Conservation (phyloP, 176 grass and related monocot species). For the Luzula sylvatica region DNA sequence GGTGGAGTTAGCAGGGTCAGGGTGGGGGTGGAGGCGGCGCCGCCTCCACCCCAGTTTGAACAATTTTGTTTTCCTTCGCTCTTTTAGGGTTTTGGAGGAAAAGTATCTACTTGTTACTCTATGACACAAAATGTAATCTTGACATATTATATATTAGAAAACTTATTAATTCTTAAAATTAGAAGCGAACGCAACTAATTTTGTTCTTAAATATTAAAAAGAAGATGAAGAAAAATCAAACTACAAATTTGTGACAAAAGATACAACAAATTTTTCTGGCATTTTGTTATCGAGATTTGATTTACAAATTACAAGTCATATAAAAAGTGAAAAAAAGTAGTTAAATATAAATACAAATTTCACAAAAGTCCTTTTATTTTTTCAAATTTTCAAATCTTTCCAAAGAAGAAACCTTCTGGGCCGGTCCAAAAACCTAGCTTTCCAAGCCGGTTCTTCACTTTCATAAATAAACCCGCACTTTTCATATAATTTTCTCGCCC, state of each 20-base stretch:
- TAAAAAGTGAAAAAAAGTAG: background rate
- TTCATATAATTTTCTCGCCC: slow-evolving; percentile 55
- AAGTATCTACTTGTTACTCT: background rate
- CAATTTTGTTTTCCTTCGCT: too few relatives aligned
- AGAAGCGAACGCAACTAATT: too few relatives aligned
- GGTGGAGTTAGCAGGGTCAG: too few relatives aligned
- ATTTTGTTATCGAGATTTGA: background rate
- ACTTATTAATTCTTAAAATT: too few relatives aligned
- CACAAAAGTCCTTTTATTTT: slow-evolving; percentile 15
- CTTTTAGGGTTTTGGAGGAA: too few relatives aligned
- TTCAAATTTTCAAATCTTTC: slow-evolving; percentile 45
- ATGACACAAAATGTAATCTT: too few relatives aligned
- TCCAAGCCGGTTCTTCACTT: slow-evolving; percentile 80
- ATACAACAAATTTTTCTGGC: background rate
- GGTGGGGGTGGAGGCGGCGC: too few relatives aligned
- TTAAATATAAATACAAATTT: slow-evolving; percentile 24
- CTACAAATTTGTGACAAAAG: too few relatives aligned
- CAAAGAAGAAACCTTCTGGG: slow-evolving; percentile 78
- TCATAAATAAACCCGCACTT: slow-evolving; percentile 93
- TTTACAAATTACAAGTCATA: too few relatives aligned
- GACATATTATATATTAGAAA: background rate
- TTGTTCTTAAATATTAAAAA: too few relatives aligned
- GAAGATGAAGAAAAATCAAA: too few relatives aligned
- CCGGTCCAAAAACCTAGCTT: slow-evolving; percentile 68
- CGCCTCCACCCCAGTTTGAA: too few relatives aligned